Percentiles rank a stretch among this genome's conserved stretches.
phyloP scores from a whole-genome alignment of 768 basidiomycete genomes.

The button mushroom (Agaricus bisporus) region DNA sequence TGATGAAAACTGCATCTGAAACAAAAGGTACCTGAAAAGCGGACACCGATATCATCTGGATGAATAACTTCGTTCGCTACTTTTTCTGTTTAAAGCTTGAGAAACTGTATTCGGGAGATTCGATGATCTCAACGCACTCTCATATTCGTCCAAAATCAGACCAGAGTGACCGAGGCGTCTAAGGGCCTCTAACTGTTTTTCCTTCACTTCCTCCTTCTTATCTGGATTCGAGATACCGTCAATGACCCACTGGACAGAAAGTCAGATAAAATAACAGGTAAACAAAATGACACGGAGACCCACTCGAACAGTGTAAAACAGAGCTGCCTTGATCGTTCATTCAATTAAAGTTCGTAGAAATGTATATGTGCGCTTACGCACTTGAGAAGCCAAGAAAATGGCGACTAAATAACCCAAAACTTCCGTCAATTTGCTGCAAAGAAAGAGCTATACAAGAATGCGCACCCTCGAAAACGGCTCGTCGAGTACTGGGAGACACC shows the following conservation, averaged over 20 bases:
- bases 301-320: slow-evolving; percentile 72
- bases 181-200: slow-evolving; percentile 65
- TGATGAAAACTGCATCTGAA: not conserved
- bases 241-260: slow-evolving; percentile 52
- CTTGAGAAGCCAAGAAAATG: slow-evolving; percentile 44
- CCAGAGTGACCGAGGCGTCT: slow-evolving; percentile 65
- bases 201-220: slow-evolving; percentile 54
- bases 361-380: slow-evolving; percentile 21
- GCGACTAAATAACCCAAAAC: slow-evolving; percentile 32
- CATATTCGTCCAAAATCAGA: slow-evolving; percentile 85
- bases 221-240: slow-evolving; percentile 47
- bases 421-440: slow-evolving; percentile 11
- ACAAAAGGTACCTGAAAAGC: slow-evolving; percentile 56
- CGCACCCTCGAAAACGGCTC: slow-evolving; percentile 41
- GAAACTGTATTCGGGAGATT: slow-evolving; percentile 1
- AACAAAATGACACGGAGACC: slow-evolving; percentile 18
- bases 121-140: slow-evolving; percentile 48
- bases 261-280: not conserved
- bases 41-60: slow-evolving; percentile 78
- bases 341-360: slow-evolving; percentile 14
- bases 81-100: slow-evolving; percentile 40
- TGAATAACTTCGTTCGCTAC: slow-evolving; percentile 93
- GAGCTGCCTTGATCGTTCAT: slow-evolving; percentile 53
- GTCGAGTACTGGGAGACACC: slow-evolving; percentile 32
- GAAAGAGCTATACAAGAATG: not conserved